phyloP scores from a whole-genome alignment of 139 green algal genomes.

The Chlorella sorokiniana region DNA sequence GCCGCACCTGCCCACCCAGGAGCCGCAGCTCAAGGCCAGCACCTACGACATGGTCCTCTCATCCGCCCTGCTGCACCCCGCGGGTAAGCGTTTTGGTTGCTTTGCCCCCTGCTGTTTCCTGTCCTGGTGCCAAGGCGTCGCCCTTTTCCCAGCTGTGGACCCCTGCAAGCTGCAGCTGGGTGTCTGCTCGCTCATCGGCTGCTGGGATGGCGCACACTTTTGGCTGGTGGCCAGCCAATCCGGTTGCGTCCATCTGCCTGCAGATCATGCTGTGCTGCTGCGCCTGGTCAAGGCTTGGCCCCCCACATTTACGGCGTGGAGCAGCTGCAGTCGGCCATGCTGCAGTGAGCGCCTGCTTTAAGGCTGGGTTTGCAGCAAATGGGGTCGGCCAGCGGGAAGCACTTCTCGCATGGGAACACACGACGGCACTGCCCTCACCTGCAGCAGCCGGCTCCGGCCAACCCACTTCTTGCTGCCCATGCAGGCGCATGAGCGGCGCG shows the following conservation, averaged over 20 bases:
- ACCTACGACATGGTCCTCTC: constrained; percentile 87
- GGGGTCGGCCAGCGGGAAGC: too few species aligned
- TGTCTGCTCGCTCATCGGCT: too few species aligned
- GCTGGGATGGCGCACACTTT: too few species aligned
- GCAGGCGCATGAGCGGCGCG: constrained; percentile 16
- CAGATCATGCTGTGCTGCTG: constrained; percentile 73
- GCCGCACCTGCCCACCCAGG: constrained; percentile 73
- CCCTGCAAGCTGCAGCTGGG: too few species aligned
- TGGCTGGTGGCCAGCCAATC: background rate
- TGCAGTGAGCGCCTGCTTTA: background rate
- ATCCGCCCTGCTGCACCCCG: constrained; percentile 53
- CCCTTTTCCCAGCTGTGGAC: too few species aligned
- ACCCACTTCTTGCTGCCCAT: background rate
- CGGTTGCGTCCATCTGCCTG: background rate
- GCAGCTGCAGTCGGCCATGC: constrained; percentile 12
- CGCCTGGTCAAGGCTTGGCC: constrained; percentile 62
- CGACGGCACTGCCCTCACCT: too few species aligned
- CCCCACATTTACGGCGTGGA: constrained; percentile 41
- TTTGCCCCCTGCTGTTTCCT: background rate
- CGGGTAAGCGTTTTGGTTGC: background rate
- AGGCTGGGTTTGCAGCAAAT: background rate
- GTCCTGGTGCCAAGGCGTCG: too few species aligned
- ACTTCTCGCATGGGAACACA: too few species aligned
- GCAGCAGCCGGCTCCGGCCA: too few species aligned
- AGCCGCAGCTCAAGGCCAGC: constrained; percentile 59